These are phyloP conservation scores for Cercospora canescens DNA, from an alignment of 2,329 filamentous ascomycete species.

Conservation along the genomic window DNA sequence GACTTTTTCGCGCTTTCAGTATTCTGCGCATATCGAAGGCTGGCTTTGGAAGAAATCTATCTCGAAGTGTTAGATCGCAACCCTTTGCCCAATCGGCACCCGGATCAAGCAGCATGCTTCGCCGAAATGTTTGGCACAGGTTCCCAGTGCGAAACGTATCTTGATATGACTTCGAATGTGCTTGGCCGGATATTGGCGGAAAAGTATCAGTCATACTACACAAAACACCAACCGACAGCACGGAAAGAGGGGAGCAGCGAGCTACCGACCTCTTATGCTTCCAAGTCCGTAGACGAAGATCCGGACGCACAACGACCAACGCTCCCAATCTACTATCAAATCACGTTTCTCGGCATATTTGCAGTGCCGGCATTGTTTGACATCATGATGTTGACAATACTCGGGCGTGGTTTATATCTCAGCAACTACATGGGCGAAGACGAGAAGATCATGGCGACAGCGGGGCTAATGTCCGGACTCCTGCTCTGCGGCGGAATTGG, in stretches of 20 bases:
- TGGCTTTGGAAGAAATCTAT: conserved; percentile 63
- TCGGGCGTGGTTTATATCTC: conserved; percentile 62
- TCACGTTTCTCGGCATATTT: conserved; percentile 44
- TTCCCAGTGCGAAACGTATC: conserved; percentile 63
- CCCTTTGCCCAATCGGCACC: conserved; percentile 57
- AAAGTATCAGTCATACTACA: conserved; percentile 23
- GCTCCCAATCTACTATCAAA: conserved; percentile 1
- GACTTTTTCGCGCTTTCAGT: conserved; percentile 60
- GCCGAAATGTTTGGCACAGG: conserved; percentile 64
- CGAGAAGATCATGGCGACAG: conserved; percentile 54
- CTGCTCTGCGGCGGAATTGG: conserved; percentile 62
- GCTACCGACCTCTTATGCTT: conserved; percentile 25
- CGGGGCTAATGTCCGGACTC: conserved; percentile 57
- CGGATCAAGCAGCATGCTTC: conserved; percentile 65
- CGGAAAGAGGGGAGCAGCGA: conserved; percentile 24
- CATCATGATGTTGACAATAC: conserved; percentile 59
- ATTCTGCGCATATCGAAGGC: conserved; percentile 58
- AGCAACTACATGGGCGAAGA: conserved; percentile 56
- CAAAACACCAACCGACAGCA: conserved; percentile 20
- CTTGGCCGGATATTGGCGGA: conserved; percentile 23
- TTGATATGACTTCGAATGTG: conserved; percentile 48
- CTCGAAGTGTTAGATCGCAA: conserved; percentile 51
- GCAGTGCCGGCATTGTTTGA: conserved; percentile 64
- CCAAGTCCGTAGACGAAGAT: conserved; percentile 19
- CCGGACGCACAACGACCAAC: conserved; percentile 10